Base-by-base conservation (phyloP, 2,329 filamentous ascomycete species). In the Rhynchosporium agropyri region DNA sequence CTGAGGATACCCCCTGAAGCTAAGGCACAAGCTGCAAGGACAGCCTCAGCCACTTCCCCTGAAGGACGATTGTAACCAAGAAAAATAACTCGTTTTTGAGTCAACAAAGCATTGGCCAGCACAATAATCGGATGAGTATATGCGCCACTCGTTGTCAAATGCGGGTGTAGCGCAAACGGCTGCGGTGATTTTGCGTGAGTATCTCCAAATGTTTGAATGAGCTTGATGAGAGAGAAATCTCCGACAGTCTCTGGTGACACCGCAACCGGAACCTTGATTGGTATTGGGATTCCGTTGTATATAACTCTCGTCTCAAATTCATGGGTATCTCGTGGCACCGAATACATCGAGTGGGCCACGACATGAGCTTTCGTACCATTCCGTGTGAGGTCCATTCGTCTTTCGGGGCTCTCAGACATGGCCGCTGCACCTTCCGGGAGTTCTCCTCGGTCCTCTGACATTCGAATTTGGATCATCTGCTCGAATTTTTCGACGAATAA, bases 401-500 rank as follows among this genome's bases (percentile, higher is more conserved):
- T 71, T 55, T 74, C 70, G 8, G 81, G 81, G 61, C 80, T 84
- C 62, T 77, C 77, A 73, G 70, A 78, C 31, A 80, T 77, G 54
- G 84, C 81, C 26, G 79, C 74, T 10, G 79, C 75, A 64, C 77
- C 75, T 69, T 82, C 75, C 49, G 77, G 66, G 5, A 64, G 56
- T 58, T 74, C 73, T 29, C 77, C 78, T 51, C 79, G 77, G 67
- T 87, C 90, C 66, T 91, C 86, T 12, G 83, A 83, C 76, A 92
- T 87, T 48, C 91, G 87, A 77, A 91, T 90, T 68, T 93, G 86
- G 61, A 97, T 90, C 88, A 98, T 96, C 67, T 89, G 87, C 76
- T 97, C 92, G 71, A 99, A 99, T 74, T 98, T 99, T 74, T 99
- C 95, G 38, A 97, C 85, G 73, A 99, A 99, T 71, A 99, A 86